These are phyloP conservation scores for Herpomyces periplanetae DNA, from an alignment of 2,329 filamentous ascomycete species.

Conservation along the genomic window DNA sequence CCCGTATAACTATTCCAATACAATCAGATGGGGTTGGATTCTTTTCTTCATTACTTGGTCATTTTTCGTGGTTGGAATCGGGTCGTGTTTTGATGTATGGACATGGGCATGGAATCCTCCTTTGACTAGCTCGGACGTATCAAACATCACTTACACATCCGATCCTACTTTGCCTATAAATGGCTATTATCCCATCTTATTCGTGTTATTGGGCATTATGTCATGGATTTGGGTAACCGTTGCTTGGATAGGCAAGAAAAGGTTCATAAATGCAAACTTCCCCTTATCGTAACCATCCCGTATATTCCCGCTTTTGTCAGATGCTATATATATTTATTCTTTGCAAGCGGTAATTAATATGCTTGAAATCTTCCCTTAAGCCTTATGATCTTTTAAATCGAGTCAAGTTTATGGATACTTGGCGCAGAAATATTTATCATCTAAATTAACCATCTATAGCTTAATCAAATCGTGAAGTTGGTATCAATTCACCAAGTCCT, in stretches of 20 bases:
- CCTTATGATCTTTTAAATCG: no score
- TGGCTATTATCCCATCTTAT: slow-evolving; percentile 76
- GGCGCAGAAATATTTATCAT: no score
- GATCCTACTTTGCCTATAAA: slow-evolving; percentile 78
- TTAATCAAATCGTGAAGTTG: no score
- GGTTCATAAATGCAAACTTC: slow-evolving; percentile 92
- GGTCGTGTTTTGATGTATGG: slow-evolving; percentile 74
- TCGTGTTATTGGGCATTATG: slow-evolving; percentile 77
- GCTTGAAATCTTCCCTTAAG: no score
- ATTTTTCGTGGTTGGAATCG: slow-evolving; percentile 86
- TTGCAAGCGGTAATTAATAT: no score
- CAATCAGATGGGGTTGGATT: slow-evolving; percentile 92
- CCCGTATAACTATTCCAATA: slow-evolving; percentile 79
- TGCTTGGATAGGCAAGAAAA: slow-evolving; percentile 97
- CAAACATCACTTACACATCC: slow-evolving; percentile 71
- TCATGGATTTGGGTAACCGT: slow-evolving; percentile 95
- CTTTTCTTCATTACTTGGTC: slow-evolving; percentile 67
- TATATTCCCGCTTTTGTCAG: no score
- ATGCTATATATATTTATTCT: no score
- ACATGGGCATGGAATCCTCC: slow-evolving; percentile 98
- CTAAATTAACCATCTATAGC: no score
- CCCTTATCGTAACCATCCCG: no score
- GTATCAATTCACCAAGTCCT: no score
- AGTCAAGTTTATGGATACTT: no score
- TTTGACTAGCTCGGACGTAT: no score